A percentile compares a stretch with the other conserved stretches of the same genome.
Evolutionary conservation across 768 basidiomycete species (phyloP).

Genomic region (Pulveroboletus sp.): DNA sequence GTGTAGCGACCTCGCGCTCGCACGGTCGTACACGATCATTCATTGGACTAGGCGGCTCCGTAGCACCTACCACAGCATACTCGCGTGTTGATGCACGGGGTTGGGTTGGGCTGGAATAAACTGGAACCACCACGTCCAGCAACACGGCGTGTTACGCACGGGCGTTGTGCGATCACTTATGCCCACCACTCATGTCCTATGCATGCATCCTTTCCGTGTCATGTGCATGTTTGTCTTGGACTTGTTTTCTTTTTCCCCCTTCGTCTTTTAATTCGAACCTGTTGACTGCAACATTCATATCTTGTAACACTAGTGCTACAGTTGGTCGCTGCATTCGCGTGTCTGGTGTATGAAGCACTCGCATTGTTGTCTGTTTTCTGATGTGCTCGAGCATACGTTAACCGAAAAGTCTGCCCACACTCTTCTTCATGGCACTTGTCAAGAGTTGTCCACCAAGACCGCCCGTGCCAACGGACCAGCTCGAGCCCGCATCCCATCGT

Average conservation of each 20-base stretch:
- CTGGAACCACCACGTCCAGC: constrained; percentile 7
- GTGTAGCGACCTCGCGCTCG: constrained; percentile 64
- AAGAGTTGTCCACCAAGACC: constrained; percentile 85
- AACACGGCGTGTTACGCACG: constrained; percentile 8
- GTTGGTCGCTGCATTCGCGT: constrained; percentile 11
- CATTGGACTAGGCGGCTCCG: constrained; percentile 64
- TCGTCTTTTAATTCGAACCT: constrained; percentile 16
- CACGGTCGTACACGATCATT: constrained; percentile 71
- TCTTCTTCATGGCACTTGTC: constrained; percentile 76
- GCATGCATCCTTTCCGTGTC: constrained; percentile 23
- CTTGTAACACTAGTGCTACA: constrained; percentile 30
- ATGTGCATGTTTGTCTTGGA: constrained; percentile 27
- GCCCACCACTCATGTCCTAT: constrained; percentile 18
- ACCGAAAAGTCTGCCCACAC: constrained; percentile 76
- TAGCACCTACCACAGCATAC: constrained; percentile 77
- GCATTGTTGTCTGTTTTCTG: constrained; percentile 13
- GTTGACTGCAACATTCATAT: constrained; percentile 26
- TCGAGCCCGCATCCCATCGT: constrained; percentile 79
- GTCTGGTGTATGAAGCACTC: constrained; percentile 8
- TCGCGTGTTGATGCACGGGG: constrained; percentile 83
- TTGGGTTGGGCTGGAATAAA: constrained; percentile 58
- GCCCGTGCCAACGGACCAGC: constrained; percentile 72
- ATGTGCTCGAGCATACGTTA: constrained; percentile 17
- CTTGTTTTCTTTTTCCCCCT: background rate
- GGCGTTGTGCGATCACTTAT: constrained; percentile 7